phyloP scores from a whole-genome alignment of 2,329 filamentous ascomycete genomes.

The Thermomyces lanuginosus region DNA sequence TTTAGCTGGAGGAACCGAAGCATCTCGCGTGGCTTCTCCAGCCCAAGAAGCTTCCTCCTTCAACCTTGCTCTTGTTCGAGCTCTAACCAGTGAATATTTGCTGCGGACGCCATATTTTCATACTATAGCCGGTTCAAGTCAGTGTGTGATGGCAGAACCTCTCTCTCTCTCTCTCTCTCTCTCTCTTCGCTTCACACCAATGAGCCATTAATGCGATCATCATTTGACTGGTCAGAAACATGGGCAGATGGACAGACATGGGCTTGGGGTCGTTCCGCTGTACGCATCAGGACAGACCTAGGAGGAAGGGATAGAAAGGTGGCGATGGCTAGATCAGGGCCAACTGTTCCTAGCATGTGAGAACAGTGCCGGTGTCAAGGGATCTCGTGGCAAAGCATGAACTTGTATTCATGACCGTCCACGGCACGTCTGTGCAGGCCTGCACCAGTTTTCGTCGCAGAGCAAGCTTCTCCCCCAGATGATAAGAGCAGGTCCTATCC shows the following conservation, averaged over 20 bases:
- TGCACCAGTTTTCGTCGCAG: background rate
- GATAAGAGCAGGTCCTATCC: background rate
- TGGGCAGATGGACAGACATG: too few relatives aligned
- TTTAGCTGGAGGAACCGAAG: too few relatives aligned
- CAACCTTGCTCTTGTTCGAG: too few relatives aligned
- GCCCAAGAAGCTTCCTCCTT: too few relatives aligned
- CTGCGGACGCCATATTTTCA: background rate
- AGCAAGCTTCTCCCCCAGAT: background rate
- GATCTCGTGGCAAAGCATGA: background rate
- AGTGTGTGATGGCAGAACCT: background rate
- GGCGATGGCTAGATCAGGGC: conserved; percentile 1
- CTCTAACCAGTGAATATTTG: background rate
- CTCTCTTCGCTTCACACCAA: background rate
- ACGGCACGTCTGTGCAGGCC: background rate
- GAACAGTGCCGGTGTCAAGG: background rate
- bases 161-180: background rate
- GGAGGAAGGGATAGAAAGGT: too few relatives aligned
- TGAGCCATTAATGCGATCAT: background rate
- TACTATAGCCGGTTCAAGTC: background rate
- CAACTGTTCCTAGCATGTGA: too few relatives aligned
- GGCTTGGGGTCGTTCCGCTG: too few relatives aligned
- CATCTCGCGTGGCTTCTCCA: too few relatives aligned
- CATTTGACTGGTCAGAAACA: background rate
- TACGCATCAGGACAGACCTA: too few relatives aligned
- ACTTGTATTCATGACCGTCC: background rate